phyloP scores from a whole-genome alignment of 257 asterid species.

The Thymus mandschuricus region DNA sequence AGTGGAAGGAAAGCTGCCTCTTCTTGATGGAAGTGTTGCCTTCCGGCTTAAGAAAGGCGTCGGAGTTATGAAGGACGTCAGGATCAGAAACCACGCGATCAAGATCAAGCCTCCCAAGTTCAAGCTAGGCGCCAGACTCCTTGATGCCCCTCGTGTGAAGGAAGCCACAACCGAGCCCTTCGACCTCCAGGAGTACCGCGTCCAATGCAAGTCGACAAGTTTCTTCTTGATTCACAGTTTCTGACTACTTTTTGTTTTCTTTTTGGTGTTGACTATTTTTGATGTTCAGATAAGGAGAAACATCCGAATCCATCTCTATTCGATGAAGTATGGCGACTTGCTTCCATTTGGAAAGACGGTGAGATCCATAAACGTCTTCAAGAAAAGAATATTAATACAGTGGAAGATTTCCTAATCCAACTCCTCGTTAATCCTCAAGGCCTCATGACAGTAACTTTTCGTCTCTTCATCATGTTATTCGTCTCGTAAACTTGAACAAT shows the following conservation, averaged over 20 bases:
- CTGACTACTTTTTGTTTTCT: too few species aligned
- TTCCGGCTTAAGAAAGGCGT: slow-evolving; percentile 44
- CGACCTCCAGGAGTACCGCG: slow-evolving; percentile 41
- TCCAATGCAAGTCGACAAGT: slow-evolving; percentile 31
- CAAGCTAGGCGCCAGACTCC: slow-evolving; percentile 49
- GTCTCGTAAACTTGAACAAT: too few species aligned
- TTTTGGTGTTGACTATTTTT: not conserved
- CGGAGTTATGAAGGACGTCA: slow-evolving; percentile 31
- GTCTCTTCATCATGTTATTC: not conserved
- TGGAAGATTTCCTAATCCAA: slow-evolving; percentile 55
- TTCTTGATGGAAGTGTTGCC: slow-evolving; percentile 41
- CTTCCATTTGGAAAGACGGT: slow-evolving; percentile 37
- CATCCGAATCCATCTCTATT: slow-evolving; percentile 42
- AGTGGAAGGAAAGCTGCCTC: slow-evolving; percentile 41
- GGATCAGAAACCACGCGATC: slow-evolving; percentile 35
- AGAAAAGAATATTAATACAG: slow-evolving; percentile 32
- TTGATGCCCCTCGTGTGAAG: slow-evolving; percentile 28
- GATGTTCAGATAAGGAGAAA: slow-evolving; percentile 53
- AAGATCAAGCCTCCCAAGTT: slow-evolving; percentile 31
- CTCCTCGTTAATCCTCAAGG: slow-evolving; percentile 42
- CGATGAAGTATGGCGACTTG: slow-evolving; percentile 53
- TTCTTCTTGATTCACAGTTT: too few species aligned
- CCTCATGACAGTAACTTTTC: slow-evolving; percentile 49
- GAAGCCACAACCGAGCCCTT: slow-evolving; percentile 52
- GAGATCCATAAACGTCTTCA: slow-evolving; percentile 35